Conservation (phyloP, 768 basidiomycete species). For the Udeniomyces megalosporus region DNA sequence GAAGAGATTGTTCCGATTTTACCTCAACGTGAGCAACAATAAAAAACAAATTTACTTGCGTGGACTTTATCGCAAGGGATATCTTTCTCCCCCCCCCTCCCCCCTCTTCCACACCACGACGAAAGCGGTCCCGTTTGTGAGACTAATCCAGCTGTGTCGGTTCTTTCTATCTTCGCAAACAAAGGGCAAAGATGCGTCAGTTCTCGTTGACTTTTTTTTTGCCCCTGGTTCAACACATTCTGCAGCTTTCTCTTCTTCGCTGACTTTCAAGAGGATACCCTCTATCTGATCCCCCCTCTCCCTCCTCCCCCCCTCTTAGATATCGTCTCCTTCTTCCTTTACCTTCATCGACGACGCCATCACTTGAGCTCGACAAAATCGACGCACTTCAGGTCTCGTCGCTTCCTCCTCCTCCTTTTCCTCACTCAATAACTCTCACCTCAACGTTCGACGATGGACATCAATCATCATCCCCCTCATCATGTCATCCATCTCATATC, state of each 20-base stretch:
- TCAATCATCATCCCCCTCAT: not conserved
- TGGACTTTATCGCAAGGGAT: not conserved
- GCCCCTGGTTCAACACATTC: not conserved
- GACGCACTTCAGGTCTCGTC: no score
- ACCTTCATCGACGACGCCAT: not conserved
- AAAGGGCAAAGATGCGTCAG: constrained; percentile 10
- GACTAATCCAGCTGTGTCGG: not conserved
- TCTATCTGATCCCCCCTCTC: not conserved
- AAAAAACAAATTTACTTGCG: not conserved
- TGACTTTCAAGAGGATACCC: not conserved
- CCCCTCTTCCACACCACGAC: not conserved
- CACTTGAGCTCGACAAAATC: not conserved
- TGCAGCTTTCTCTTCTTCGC: not conserved
- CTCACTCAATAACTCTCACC: not conserved
- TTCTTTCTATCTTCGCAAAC: no score
- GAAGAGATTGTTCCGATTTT: constrained; percentile 86
- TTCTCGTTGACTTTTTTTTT: not conserved
- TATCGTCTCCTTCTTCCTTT: constrained; percentile 1
- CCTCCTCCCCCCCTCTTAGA: not conserved
- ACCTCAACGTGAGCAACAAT: constrained; percentile 48
- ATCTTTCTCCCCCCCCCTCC: not conserved
- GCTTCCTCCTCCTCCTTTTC: no score
- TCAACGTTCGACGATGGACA: not conserved
- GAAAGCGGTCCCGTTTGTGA: not conserved
- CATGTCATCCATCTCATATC: not conserved